Conservation (phyloP, 1,139 yeast genomes). For the Casaregolazyma suthepensis region DNA sequence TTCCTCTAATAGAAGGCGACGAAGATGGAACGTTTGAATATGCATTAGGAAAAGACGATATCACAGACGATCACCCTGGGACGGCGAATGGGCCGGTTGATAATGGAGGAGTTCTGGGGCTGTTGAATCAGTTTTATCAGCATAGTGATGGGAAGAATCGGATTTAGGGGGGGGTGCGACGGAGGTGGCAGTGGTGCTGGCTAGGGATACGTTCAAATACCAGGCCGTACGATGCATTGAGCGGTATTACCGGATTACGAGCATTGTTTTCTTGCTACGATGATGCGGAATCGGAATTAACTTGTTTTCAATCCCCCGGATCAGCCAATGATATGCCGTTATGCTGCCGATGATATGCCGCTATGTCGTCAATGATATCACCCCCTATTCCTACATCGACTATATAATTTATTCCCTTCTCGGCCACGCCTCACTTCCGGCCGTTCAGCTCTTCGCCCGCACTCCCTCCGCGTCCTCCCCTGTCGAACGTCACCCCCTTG, state of each 20-base stretch:
- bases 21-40: slow-evolving; percentile 3
- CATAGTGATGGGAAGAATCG: slow-evolving; percentile 10
- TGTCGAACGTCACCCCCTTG: background rate
- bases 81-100: background rate
- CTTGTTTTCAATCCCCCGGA: background rate
- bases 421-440: no score
- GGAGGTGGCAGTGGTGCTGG: background rate
- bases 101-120: slow-evolving; percentile 64
- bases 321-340: background rate
- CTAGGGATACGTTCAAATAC: no score
- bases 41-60: slow-evolving; percentile 2
- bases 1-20: slow-evolving; percentile 4
- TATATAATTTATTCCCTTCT: background rate
- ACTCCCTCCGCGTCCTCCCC: background rate
- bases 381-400: background rate
- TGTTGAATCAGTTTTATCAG: slow-evolving; percentile 76
- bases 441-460: no score
- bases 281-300: no score
- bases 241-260: no score
- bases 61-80: slow-evolving; percentile 2
- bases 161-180: background rate
- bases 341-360: no score
- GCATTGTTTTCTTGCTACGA: no score
- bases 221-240: no score
- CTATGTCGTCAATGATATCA: no score